phyloP scores from a whole-genome alignment of 345 rosid species.

The Gossypium longicalyx region DNA sequence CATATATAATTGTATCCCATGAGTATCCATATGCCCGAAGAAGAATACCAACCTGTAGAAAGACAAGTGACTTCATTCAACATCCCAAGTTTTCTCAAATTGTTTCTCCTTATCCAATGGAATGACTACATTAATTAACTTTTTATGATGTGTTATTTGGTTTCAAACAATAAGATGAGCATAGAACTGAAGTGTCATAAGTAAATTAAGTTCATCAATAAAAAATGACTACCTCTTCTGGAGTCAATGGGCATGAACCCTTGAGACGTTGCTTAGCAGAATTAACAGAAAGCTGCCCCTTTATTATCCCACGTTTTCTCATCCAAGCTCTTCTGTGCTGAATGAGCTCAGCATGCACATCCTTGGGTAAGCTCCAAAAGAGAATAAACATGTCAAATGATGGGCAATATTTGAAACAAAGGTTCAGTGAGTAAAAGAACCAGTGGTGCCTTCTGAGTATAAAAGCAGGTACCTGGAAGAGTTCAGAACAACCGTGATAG shows the following conservation, averaged over 20 bases:
- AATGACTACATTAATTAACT: neutral
- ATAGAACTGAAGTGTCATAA: neutral
- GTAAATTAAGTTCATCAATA: neutral
- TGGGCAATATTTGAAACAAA: constrained; percentile 18
- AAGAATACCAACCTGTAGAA: constrained; percentile 79
- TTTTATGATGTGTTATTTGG: neutral
- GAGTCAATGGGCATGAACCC: constrained; percentile 86
- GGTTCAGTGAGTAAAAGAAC: constrained; percentile 10
- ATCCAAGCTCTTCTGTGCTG: constrained; percentile 95
- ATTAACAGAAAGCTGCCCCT: constrained; percentile 66
- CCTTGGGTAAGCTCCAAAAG: constrained; percentile 70
- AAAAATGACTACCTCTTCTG: constrained; percentile 68
- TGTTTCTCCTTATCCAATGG: neutral
- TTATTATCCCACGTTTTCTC: constrained; percentile 75
- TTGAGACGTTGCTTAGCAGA: constrained; percentile 57
- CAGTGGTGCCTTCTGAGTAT: constrained; percentile 12
- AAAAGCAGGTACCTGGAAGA: constrained; percentile 81
- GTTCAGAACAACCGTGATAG: constrained; percentile 91
- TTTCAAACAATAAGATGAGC: neutral
- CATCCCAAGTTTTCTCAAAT: neutral
- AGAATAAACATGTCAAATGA: constrained; percentile 24
- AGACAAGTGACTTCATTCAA: constrained; percentile 1
- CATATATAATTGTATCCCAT: constrained; percentile 79
- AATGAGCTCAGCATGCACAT: constrained; percentile 93
- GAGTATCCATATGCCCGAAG: constrained; percentile 93